Evolutionary conservation across 805 yeast species (phyloP).

Genomic region (Yarrowia yakushimensis): DNA sequence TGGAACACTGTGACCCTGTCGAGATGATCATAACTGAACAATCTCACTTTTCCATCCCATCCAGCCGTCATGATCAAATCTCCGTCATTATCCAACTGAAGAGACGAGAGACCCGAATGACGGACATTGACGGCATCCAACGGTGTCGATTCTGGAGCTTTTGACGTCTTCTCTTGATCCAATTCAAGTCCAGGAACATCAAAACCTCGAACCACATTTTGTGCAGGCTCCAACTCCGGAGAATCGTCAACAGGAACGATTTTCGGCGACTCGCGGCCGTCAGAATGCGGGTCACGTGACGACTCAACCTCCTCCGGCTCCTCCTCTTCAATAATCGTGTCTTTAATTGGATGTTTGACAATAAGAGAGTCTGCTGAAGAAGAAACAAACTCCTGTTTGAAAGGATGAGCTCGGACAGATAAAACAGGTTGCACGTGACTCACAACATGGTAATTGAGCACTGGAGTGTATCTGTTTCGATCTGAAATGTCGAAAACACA

Average conservation of each 20-base stretch:
- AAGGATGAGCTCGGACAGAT: constrained; percentile 31
- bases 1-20: constrained; percentile 37
- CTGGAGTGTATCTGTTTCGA: constrained; percentile 25
- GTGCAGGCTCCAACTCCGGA: constrained; percentile 32
- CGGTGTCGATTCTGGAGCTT: not conserved
- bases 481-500: constrained; percentile 35
- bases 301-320: not conserved
- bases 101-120: constrained; percentile 4
- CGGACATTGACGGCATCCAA: constrained; percentile 14
- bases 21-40: constrained; percentile 33
- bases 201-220: not conserved
- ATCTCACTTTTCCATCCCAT: constrained; percentile 42
- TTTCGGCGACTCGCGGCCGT: constrained; percentile 26
- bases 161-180: not conserved
- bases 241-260: constrained; percentile 36
- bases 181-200: not conserved
- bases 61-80: constrained; percentile 36
- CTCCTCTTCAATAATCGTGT: not conserved
- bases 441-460: constrained; percentile 24
- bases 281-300: not conserved
- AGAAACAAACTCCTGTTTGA: constrained; percentile 33
- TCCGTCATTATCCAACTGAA: not conserved
- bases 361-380: constrained; percentile 38
- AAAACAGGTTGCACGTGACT: constrained; percentile 38
- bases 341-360: constrained; percentile 32